phyloP scores from a whole-genome alignment of 768 basidiomycete species.

The Clavaria fumosa region DNA sequence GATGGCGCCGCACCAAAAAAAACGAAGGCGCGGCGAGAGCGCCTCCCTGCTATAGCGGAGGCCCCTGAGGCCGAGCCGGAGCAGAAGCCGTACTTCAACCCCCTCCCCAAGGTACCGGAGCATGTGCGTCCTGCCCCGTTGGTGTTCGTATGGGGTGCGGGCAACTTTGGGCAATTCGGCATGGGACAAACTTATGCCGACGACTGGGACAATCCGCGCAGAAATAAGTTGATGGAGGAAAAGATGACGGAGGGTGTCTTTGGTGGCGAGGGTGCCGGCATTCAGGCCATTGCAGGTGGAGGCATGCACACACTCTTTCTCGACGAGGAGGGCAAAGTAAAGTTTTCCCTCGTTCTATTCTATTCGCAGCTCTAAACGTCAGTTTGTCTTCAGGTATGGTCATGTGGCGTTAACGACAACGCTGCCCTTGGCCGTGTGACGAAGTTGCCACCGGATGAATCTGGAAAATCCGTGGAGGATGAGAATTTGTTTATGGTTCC shows the following conservation, averaged over 20 bases:
- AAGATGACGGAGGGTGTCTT: constrained; percentile 58
- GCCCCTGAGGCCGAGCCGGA: constrained; percentile 17
- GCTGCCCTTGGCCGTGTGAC: constrained; percentile 77
- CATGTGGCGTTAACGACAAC: constrained; percentile 78
- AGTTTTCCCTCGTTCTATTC: constrained; percentile 19
- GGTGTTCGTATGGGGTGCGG: constrained; percentile 81
- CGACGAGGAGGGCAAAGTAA: constrained; percentile 79
- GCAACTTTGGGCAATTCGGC: constrained; percentile 93
- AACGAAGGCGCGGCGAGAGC: no score
- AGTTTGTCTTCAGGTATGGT: constrained; percentile 49
- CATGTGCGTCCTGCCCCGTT: constrained; percentile 50
- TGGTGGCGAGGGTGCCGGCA: constrained; percentile 58
- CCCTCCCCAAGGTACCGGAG: constrained; percentile 42
- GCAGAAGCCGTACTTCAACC: constrained; percentile 46
- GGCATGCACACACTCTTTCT: constrained; percentile 84
- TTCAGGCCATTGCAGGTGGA: constrained; percentile 68
- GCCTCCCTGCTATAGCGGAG: constrained; percentile 8
- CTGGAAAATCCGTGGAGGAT: constrained; percentile 39
- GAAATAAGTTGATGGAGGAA: constrained; percentile 63
- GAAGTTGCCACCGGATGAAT: constrained; percentile 41
- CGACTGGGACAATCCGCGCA: constrained; percentile 63
- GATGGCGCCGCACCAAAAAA: no score
- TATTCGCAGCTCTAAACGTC: constrained; percentile 3
- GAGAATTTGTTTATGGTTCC: constrained; percentile 42
- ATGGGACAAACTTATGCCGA: constrained; percentile 62